phyloP scores from a whole-genome alignment of 352 stramenopile species.

The Globisporangium okanoganense region DNA sequence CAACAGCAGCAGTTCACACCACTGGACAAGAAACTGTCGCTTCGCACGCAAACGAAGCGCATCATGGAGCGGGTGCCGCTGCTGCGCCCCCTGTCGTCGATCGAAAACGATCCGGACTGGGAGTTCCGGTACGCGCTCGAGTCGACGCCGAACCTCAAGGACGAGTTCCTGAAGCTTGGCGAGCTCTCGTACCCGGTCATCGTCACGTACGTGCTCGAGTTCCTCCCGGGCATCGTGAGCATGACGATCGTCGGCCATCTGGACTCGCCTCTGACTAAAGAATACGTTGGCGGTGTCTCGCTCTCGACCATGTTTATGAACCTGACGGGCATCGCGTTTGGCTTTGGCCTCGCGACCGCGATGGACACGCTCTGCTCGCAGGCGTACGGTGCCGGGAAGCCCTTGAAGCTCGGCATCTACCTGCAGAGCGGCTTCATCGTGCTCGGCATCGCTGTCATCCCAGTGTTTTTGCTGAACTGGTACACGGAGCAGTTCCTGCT shows the following conservation, averaged over 20 bases:
- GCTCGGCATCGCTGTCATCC: slow-evolving; percentile 44
- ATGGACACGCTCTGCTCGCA: slow-evolving; percentile 82
- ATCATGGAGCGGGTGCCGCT: slow-evolving; percentile 34
- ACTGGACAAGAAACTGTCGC: slow-evolving; percentile 9
- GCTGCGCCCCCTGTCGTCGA: slow-evolving; percentile 26
- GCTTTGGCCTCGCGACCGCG: slow-evolving; percentile 76
- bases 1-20: background rate
- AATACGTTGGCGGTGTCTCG: slow-evolving; percentile 65
- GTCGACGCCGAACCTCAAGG: slow-evolving; percentile 16
- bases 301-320: slow-evolving; percentile 82
- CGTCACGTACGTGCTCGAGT: slow-evolving; percentile 73
- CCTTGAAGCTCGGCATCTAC: slow-evolving; percentile 79
- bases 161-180: slow-evolving; percentile 38
- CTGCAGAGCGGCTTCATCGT: slow-evolving; percentile 77
- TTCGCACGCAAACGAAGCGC: slow-evolving; percentile 21
- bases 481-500: slow-evolving; percentile 63
- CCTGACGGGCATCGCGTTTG: slow-evolving; percentile 69
- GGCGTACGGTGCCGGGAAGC: slow-evolving; percentile 54
- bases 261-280: slow-evolving; percentile 61
- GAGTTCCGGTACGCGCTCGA: slow-evolving; percentile 17
- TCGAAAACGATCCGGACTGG: slow-evolving; percentile 28
- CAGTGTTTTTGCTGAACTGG: slow-evolving; percentile 73
- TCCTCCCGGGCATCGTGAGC: slow-evolving; percentile 59
- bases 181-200: slow-evolving; percentile 57
- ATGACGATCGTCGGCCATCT: slow-evolving; percentile 68